Evolutionary conservation across 73 alveolate genomes (phyloP).

Genomic region (Blepharisma stoltei): DNA sequence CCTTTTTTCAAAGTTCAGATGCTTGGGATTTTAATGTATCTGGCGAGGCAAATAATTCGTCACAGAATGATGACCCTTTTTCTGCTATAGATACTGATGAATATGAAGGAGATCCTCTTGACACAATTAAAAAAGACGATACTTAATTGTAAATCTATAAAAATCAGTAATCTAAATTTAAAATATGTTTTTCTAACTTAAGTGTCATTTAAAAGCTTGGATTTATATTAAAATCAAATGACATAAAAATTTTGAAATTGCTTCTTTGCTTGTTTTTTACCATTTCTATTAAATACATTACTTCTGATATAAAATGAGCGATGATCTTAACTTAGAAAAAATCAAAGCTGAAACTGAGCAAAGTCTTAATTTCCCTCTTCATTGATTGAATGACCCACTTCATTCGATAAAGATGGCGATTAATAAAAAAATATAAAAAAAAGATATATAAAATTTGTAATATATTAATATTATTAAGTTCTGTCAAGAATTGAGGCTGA

Average conservation of each 20-base stretch:
- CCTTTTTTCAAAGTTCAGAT: not conserved
- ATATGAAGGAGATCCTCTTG: not conserved
- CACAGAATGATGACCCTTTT: not conserved
- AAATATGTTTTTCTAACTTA: not conserved
- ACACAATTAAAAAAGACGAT: not conserved
- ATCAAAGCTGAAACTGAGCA: no score
- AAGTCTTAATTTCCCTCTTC: no score
- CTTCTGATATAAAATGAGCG: not conserved
- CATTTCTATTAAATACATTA: not conserved
- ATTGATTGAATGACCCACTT: no score
- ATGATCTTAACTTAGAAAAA: no score
- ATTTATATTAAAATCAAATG: not conserved
- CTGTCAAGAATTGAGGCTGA: no score
- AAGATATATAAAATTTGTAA: no score
- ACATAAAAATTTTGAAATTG: not conserved
- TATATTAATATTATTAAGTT: no score
- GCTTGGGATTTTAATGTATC: conserved; percentile 3
- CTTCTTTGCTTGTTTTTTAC: not conserved
- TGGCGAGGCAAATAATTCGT: not conserved
- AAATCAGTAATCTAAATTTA: not conserved
- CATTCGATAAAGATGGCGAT: no score
- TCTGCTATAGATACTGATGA: not conserved
- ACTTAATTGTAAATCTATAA: not conserved
- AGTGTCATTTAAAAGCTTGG: not conserved
- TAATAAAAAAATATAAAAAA: no score